phyloP scores from a whole-genome alignment of 768 basidiomycete species.

The Coprinopsis sp. region DNA sequence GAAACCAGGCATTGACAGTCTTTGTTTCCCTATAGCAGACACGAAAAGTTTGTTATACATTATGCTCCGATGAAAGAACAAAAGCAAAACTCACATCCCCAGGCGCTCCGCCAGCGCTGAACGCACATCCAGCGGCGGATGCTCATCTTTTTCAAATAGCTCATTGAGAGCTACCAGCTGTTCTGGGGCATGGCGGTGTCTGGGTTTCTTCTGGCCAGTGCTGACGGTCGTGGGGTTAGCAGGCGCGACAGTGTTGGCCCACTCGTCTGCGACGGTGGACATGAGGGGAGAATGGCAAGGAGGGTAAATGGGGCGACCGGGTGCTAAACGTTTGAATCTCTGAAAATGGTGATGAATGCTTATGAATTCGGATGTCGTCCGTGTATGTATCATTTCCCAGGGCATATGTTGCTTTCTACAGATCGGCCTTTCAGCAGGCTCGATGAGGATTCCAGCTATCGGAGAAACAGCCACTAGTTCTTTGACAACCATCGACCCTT shows the following conservation, averaged over 20 bases:
- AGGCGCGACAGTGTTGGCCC: constrained; percentile 25
- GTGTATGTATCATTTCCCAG: too few species aligned
- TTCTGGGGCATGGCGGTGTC: constrained; percentile 67
- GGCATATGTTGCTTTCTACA: constrained; percentile 21
- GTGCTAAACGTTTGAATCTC: too few species aligned
- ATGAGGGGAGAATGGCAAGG: constrained; percentile 18
- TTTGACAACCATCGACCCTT: background rate
- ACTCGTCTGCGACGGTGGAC: constrained; percentile 19
- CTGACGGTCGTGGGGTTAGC: constrained; percentile 32
- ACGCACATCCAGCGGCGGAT: constrained; percentile 67
- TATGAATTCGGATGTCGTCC: too few species aligned
- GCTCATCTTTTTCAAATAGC: constrained; percentile 72
- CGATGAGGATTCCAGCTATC: too few species aligned
- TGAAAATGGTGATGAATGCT: too few species aligned
- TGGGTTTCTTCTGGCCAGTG: constrained; percentile 58
- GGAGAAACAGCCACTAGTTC: too few species aligned
- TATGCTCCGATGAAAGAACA: too few species aligned
- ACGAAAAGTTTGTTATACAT: constrained; percentile 13
- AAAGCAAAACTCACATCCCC: constrained; percentile 58
- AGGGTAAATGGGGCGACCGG: constrained; percentile 20
- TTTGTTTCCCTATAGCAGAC: constrained; percentile 62
- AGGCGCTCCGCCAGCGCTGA: constrained; percentile 64
- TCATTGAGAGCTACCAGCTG: constrained; percentile 76
- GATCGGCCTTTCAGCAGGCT: too few species aligned
- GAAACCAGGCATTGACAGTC: constrained; percentile 84